phyloP scores from a whole-genome alignment of 2,329 filamentous ascomycete genomes.

The Pseudocercospora cruenta region DNA sequence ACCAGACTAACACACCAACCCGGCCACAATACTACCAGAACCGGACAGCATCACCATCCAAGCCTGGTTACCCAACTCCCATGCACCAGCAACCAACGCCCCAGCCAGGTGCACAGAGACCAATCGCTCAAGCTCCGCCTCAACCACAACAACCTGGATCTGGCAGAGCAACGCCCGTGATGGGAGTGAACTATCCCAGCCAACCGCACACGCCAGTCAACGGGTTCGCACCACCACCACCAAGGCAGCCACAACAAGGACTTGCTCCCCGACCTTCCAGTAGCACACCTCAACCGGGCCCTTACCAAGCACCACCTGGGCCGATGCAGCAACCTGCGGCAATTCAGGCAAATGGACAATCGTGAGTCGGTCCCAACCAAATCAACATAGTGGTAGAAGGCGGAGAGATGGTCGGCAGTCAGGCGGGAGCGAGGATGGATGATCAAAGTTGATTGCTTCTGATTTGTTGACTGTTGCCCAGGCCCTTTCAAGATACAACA shows the following conservation, averaged over 20 bases:
- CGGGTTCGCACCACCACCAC: constrained; percentile 26
- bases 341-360: constrained; percentile 25
- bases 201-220: constrained; percentile 38
- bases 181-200: constrained; percentile 25
- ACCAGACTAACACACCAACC: constrained; percentile 28
- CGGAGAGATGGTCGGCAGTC: background rate
- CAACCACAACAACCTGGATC: constrained; percentile 27
- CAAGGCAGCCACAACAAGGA: constrained; percentile 16
- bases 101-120: constrained; percentile 20
- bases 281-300: constrained; percentile 33
- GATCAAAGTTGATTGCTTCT: background rate
- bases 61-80: constrained; percentile 23
- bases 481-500: background rate
- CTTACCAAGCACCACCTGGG: constrained; percentile 12
- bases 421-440: background rate
- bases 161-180: constrained; percentile 35
- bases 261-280: constrained; percentile 27
- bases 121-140: constrained; percentile 24
- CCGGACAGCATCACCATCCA: constrained; percentile 35
- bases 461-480: background rate
- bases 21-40: constrained; percentile 26
- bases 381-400: background rate
- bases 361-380: constrained; percentile 17
- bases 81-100: constrained; percentile 18
- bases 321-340: constrained; percentile 7